Evolutionary conservation across 2,329 filamentous ascomycete species (phyloP).

Genomic region (Penicillium sp.): DNA sequence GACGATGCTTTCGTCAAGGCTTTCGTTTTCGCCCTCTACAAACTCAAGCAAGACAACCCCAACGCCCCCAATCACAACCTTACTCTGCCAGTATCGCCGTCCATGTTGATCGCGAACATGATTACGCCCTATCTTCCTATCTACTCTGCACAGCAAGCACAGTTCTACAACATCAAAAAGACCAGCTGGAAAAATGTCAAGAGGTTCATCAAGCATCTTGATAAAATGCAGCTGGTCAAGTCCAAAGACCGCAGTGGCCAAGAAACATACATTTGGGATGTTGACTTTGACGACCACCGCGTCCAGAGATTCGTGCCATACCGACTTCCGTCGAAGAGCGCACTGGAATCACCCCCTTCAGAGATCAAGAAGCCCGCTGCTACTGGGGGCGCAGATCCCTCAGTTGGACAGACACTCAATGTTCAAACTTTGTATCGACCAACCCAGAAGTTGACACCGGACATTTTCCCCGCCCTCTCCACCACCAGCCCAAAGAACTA

Average conservation of each 20-base stretch:
- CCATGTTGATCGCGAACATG: conserved; percentile 62
- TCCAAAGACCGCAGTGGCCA: conserved; percentile 65
- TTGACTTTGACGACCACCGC: conserved; percentile 61
- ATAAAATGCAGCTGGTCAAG: conserved; percentile 64
- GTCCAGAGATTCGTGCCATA: conserved; percentile 63
- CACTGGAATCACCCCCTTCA: conserved; percentile 36
- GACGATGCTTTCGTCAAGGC: conserved; percentile 66
- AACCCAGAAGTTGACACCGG: conserved; percentile 58
- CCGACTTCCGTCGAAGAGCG: conserved; percentile 59
- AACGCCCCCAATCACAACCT: conserved; percentile 55
- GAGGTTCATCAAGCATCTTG: conserved; percentile 68
- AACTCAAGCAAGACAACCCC: conserved; percentile 59
- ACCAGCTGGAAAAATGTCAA: conserved; percentile 70
- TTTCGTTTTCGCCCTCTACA: conserved; percentile 63
- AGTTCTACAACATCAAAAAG: conserved; percentile 67
- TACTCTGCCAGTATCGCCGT: conserved; percentile 64
- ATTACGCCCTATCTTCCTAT: conserved; percentile 67
- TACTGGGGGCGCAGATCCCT: conserved; percentile 39
- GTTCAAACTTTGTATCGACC: conserved; percentile 58
- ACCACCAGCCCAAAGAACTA: conserved; percentile 54
- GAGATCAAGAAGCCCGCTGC: conserved; percentile 28
- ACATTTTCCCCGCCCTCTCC: conserved; percentile 51
- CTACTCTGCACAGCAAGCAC: conserved; percentile 55
- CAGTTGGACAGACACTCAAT: conserved; percentile 44
- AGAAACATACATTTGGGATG: conserved; percentile 64